Base-by-base conservation (phyloP, 1,139 yeast species). In the Nematodospora anomalae region DNA sequence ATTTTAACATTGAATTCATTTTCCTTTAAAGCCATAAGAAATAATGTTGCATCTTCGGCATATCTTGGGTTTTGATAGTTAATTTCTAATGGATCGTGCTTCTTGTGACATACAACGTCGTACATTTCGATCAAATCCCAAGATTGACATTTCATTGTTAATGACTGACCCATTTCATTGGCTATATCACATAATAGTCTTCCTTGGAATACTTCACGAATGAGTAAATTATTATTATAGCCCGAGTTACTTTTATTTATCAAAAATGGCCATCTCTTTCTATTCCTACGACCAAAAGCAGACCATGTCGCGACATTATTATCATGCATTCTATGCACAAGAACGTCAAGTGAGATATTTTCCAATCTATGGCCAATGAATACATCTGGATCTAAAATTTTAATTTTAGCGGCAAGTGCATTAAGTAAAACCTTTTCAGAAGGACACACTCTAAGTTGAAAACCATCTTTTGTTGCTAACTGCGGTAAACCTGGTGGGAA, bases 101-200 rank as follows among this genome's bases (percentile, higher is more conserved):
- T 72, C 56, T 76, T 74, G 50, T 79, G 72, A 64, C 90, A 76
- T 41, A 86, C 79, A 33, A 87, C 75, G 30, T 80, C 82, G 51
- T 81, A 83, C 97, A 94, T 92, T 62, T 94, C 99, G 8, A 84
- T 72, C 41, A 94, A 69, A 42, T 88, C 95, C 97, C 97, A 94
- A n/a, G 94, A 85, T 57, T 88, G 95, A 64, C 98, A 94, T 53
- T 89, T 88, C 8, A 82, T 71, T 3, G 97, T 89, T 45, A 92
- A 70, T 0, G 97, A 90, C 56, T 86, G 94, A 35, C 98, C 99
- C 80, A 90, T 78, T 53, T 89, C 96, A 58, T 92, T 92, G 36
- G 94, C 89, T 54, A 94, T 79, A 62, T 94, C 98, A 71, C 97
- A 87, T 38, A 90, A 58, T 42, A 94, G 72, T 49, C 99, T 74